Evolutionary conservation across 441 rosid species (phyloP), one percentile per base, ranked within the genome.

Genomic region (Arabidopsis hybrid): DNA sequence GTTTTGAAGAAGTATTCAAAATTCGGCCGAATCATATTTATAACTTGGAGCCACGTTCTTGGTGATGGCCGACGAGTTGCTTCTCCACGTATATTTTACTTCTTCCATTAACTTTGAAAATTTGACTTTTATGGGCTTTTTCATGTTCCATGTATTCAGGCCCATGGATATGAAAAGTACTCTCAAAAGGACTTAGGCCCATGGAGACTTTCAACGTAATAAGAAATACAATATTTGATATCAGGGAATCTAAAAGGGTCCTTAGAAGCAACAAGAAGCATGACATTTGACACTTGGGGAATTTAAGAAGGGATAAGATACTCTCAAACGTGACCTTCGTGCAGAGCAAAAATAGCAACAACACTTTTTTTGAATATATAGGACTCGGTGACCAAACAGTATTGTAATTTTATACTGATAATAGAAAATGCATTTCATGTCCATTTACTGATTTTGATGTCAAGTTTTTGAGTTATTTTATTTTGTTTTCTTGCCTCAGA

Each of bases 31-130:
- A 39, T 61, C 21, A 21, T 59, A 4, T 29, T 4, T 39, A 36
- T 58, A 14, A 77, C 31, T 77, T 67, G 80, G 69, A 43, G 77
- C 60, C 80, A 77, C 77, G 77, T 35, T 66, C 47, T 34, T 45
- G 69, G 36, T 77, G 1, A 72, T 77, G 77, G 80, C 10, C 69
- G 64, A 66, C 63, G 35, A 52, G 64, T 65, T 65, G 40, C 42
- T 64, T 65, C 40, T 16, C 59, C 17, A n/a, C n/a, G n/a, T n/a
- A n/a, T n/a, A n/a, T n/a, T n/a, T n/a, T n/a, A n/a, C n/a, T n/a
- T n/a, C n/a, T n/a, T n/a, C n/a, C n/a, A n/a, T n/a, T n/a, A n/a
- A 14, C 4, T 45, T 61, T 4, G 49, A 1, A 14, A 1, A 0
- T 47, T 56, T 29, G 7, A 35, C 29, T 3, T 12, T 11, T 1